A percentile compares a stretch with the other conserved stretches of the same genome.
Conservation (phyloP, 371 early-diverging fungal genomes). For the Rhizopus arrhizus region DNA sequence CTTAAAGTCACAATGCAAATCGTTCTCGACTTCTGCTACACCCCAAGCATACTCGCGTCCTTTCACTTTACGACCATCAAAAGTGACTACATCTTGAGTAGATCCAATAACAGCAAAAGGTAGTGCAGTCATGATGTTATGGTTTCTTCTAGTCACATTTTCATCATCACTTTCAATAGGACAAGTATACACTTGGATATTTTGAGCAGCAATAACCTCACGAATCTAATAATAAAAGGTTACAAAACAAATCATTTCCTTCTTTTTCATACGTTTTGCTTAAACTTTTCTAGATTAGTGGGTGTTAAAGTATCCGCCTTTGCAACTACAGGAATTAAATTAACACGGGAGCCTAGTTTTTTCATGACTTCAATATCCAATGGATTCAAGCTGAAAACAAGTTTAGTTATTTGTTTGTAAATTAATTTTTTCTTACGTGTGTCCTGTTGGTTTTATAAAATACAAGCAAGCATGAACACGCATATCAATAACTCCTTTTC, state of each 20-base stretch:
- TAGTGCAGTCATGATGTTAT: constrained; percentile 85
- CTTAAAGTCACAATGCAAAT: constrained; percentile 89
- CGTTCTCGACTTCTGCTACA: constrained; percentile 90
- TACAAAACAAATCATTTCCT: constrained; percentile 50
- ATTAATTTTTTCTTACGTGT: constrained; percentile 74
- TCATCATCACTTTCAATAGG: constrained; percentile 90
- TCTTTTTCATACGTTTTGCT: constrained; percentile 66
- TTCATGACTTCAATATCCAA: constrained; percentile 90
- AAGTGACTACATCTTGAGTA: constrained; percentile 78
- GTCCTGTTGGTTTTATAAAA: constrained; percentile 90
- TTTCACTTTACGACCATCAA: constrained; percentile 77
- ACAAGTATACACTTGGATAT: constrained; percentile 78
- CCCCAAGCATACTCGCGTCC: constrained; percentile 97
- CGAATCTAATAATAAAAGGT: constrained; percentile 58
- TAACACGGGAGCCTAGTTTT: constrained; percentile 80
- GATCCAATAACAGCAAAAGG: constrained; percentile 96
- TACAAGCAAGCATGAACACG: constrained; percentile 89
- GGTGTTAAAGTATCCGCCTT: constrained; percentile 93
- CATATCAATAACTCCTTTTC: constrained; percentile 85
- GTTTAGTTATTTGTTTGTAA: constrained; percentile 71
- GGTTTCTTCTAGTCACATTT: constrained; percentile 73
- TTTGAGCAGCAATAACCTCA: constrained; percentile 76
- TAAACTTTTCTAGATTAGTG: constrained; percentile 78
- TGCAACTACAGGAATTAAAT: constrained; percentile 91
- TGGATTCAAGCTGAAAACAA: constrained; percentile 73